phyloP scores from a whole-genome alignment of 768 basidiomycete genomes.

The Mycena sanguinolenta region DNA sequence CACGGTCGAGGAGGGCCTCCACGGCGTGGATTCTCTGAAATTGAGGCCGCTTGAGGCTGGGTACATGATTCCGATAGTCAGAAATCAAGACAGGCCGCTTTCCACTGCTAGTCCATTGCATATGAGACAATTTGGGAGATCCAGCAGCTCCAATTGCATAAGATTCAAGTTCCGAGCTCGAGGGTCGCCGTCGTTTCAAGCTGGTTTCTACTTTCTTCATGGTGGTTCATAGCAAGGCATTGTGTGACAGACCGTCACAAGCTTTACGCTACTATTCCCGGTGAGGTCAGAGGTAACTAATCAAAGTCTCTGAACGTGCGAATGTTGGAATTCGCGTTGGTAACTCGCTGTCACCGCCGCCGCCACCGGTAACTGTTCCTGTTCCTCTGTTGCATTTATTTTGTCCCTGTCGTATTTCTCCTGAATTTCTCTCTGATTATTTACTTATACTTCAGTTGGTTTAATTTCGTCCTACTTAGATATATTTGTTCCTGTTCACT shows the following conservation, averaged over 20 bases:
- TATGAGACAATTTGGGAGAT: not conserved
- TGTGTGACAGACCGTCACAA: not conserved
- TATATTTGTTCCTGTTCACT: no score
- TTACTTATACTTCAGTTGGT: no score
- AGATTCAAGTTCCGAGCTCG: not conserved
- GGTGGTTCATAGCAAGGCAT: not conserved
- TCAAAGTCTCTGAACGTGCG: no score
- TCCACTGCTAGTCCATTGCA: not conserved
- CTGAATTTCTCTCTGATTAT: no score
- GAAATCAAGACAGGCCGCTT: conserved; percentile 12
- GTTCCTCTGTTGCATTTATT: no score
- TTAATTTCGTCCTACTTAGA: no score
- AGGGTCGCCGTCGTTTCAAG: conserved; percentile 3
- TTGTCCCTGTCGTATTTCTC: no score
- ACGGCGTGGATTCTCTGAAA: conserved; percentile 18
- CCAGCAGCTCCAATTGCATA: not conserved
- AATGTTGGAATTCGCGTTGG: no score
- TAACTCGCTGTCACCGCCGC: no score
- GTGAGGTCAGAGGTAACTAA: no score
- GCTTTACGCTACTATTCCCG: no score
- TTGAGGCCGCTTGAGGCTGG: not conserved
- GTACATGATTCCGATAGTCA: conserved; percentile 5
- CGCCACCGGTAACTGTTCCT: no score
- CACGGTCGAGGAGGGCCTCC: conserved; percentile 36
- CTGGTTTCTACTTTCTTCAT: not conserved